A percentile compares a stretch with the other conserved stretches of the same genome.
phyloP scores from a whole-genome alignment of 768 basidiomycete genomes.

The Lactifluus subvellereus region DNA sequence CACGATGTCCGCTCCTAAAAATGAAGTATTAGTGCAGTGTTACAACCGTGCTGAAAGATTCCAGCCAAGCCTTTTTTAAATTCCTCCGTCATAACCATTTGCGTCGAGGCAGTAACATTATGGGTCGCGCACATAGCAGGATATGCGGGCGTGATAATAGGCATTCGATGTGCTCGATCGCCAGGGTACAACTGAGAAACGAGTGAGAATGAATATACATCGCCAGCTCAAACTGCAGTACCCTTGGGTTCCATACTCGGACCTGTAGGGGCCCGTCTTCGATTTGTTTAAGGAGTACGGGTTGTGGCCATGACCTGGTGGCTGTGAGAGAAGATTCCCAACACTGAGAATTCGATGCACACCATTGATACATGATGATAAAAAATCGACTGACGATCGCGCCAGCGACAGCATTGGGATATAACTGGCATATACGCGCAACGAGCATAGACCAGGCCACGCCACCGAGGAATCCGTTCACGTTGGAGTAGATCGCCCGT shows the following conservation, averaged over 20 bases:
- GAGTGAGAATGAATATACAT: conserved; percentile 8
- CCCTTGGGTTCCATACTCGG: conserved; percentile 97
- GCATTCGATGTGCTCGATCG: conserved; percentile 96
- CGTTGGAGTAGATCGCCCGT: conserved; percentile 96
- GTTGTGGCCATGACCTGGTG: conserved; percentile 95
- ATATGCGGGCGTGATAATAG: conserved; percentile 98
- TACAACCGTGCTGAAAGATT: neutral
- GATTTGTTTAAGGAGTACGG: conserved; percentile 94
- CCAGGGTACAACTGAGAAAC: conserved; percentile 70
- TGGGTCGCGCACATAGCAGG: conserved; percentile 99
- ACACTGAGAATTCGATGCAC: conserved; percentile 27
- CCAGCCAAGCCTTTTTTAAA: conserved; percentile 72
- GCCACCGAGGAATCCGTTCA: conserved; percentile 95
- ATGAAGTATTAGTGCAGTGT: conserved; percentile 20
- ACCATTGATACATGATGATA: conserved; percentile 98
- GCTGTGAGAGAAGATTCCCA: conserved; percentile 1
- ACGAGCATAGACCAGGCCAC: conserved; percentile 99
- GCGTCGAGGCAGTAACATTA: conserved; percentile 93
- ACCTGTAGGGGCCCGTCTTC: conserved; percentile 92
- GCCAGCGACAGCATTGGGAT: conserved; percentile 90
- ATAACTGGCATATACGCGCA: conserved; percentile 98
- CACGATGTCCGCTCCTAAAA: conserved; percentile 81
- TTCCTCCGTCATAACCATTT: conserved; percentile 93
- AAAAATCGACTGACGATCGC: conserved; percentile 98
- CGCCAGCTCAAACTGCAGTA: conserved; percentile 27